Evolutionary conservation across 202 grass and related monocot genomes (phyloP), one percentile per base, ranked within the genome.

Genomic region (Alloteropsis angusta): DNA sequence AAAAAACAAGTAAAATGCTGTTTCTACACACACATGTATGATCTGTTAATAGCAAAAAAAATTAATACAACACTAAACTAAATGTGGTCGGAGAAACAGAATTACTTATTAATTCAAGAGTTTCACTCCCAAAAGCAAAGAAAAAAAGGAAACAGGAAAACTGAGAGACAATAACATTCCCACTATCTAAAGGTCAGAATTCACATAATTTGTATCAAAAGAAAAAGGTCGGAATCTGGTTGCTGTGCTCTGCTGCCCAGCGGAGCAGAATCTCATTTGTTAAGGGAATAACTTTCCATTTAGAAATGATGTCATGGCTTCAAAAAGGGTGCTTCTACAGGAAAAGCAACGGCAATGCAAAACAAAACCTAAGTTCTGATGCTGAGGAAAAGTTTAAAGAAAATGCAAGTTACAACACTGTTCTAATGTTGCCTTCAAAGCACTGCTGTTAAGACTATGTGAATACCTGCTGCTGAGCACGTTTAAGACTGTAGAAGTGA

Each of bases 401-500:
- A 30, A 69, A 38, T 39, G 42, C 53, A 28, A 68, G 10, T 23
- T 68, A 38, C 21, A 70, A 62, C 32, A 6, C 7, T 18, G 59
- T 11, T 41, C 50, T 49, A 11, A 18, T 76, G 26, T 76, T 30
- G n/a, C 72, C 62, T 77, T 53, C 36, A 65, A 78, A 79, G 18
- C 11, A 43, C 1, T 26, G 62, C 17, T 80, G 46, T 18, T 53
- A 78, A 65, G 13, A 54, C 34, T 10, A 54, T 54, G 19, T 53
- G 5, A 18, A 41, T 84, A 97, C 93, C 90, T 93, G 93, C 72
- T 91, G 93, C 81, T 87, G 90, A 88, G 86, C 82, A 83, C 84
- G 85, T 68, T 90, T 91, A 46, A 97, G 90, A 83, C 88, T 93
- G 80, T 91, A 97, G 74, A 97, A 97, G 76, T 97, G 93, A 91